Evolutionary conservation across 2,329 filamentous ascomycete genomes (phyloP), one percentile per base, ranked within the genome.

Genomic region (Pyrenochaeta sp.): DNA sequence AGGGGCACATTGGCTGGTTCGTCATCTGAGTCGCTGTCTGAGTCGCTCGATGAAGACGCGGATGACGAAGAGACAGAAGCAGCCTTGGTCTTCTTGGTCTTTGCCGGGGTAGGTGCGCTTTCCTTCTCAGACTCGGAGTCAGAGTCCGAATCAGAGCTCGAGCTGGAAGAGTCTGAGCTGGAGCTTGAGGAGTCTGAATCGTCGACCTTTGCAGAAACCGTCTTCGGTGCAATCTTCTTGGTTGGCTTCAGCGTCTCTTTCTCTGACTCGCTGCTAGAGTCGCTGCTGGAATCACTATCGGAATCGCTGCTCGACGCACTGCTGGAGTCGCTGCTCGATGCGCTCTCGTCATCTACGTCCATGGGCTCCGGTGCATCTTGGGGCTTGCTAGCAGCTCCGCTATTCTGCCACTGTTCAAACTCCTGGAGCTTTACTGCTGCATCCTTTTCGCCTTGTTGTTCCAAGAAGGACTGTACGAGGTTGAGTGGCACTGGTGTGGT

Each of bases 391-490:
- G 32, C 12, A 1, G 45, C 36, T 14, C 43, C 57, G 39, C 35
- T 57, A 49, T 63, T 60, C 35, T 70, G 59, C 75, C 74, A 77
- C 29, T 72, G 50, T 31, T 68, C 64, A 20, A 63, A 68, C 10
- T 55, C 57, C 40, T 62, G 52, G 11, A 76, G 62, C 23, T 65
- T 67, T 40, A 48, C 45, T 12, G 71, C 74, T 15, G 74, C 66
- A 18, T 67, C 61, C 11, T 61, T 58, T 47, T 72, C 74, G 33
- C 75, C 74, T 44, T 74, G 57, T 20, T 73, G 64, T 20, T 61
- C 54, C 44, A 77, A 63, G 58, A 77, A 78, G 30, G 55, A 43
- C 55, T 67, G 58, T 7, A 77, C 67, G 27, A 76, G 69, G 44
- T 68, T 66, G 48, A 77, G 54, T 27, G 63, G 52, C 21, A 49